Conservation (phyloP, 129 eudicot genomes). For the Dittrichia graveolens region DNA sequence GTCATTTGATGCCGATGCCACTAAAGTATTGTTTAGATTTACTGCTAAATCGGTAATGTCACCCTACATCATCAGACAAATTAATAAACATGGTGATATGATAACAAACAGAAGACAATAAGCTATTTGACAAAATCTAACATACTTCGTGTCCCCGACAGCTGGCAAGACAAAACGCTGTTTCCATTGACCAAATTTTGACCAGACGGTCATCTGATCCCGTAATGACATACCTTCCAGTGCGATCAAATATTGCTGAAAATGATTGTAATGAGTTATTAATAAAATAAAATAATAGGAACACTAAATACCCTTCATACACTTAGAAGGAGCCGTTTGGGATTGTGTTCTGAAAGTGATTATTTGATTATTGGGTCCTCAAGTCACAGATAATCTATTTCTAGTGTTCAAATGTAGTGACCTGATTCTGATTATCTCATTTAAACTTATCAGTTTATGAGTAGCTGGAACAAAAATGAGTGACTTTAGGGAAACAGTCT, state of each 20-base stretch:
- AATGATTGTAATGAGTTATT: background rate
- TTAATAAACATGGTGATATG: slow-evolving; percentile 19
- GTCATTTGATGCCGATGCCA: slow-evolving; percentile 99
- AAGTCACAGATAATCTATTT: background rate
- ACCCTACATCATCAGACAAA: slow-evolving; percentile 53
- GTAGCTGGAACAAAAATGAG: too few species aligned
- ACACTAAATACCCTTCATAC: background rate
- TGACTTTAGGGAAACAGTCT: too few species aligned
- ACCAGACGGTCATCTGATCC: slow-evolving; percentile 99
- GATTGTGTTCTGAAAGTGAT: too few species aligned
- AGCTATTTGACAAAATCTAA: slow-evolving; percentile 13
- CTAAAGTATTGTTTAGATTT: slow-evolving; percentile 74
- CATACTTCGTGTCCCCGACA: slow-evolving; percentile 99
- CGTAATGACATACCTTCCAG: slow-evolving; percentile 93
- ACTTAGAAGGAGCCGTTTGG: background rate
- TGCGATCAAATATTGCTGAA: slow-evolving; percentile 91
- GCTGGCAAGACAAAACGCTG: slow-evolving; percentile 88
- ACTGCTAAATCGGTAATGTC: slow-evolving; percentile 98
- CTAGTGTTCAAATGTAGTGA: too few species aligned
- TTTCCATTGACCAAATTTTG: slow-evolving; percentile 99
- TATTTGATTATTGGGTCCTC: too few species aligned
- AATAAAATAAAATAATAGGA: background rate
- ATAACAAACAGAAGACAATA: slow-evolving; percentile 16
- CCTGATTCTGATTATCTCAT: too few species aligned
- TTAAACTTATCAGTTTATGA: too few species aligned